Base-by-base conservation (phyloP, 768 basidiomycete species). In the Suillus alpinus region DNA sequence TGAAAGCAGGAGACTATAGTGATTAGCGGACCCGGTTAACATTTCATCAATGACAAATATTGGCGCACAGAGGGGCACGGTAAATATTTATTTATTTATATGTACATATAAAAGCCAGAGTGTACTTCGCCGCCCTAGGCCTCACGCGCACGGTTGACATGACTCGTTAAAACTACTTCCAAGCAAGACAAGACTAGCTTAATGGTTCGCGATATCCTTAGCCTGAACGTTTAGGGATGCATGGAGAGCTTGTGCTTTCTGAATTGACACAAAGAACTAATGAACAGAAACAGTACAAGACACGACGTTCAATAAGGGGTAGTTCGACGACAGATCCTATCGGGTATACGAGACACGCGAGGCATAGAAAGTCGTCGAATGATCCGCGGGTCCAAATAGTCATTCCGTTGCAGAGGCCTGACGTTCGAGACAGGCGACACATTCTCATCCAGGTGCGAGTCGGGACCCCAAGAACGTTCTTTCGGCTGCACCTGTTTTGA, bases 331-430 rank as follows among this genome's bases (percentile, higher is more conserved):
- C 75, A 81, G 39, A 83, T 74, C 65, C 80, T 72, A 59, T 82
- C 81, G 16, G 81, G 81, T 62, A 83, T 82, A 13, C 81, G 78
- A 43, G 81, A 83, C 53, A 75, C 66, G 49, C 77, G 76, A 60
- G 61, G 67, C 29, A 68, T 66, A 55, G 65, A 36, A 13, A 40
- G 57, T 29, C 50, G 59, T 12, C 59, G 56, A 34, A 60, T 57
- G n/a, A 60, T 60, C 26, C 59, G 59, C 12, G 59, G 59, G 40
- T 60, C 59, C 39, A 37, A 23, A 20, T 7, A 14, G 36, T 18
- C 52, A 37, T 23, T 53, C 16, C 29, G 39, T 37, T 34, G 58
- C 9, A 32, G 34, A 32, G 6, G 50, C 36, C 23, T 37, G 16
- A 29, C 20, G 16, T 53, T 53, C 36, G 23, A 53, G 4, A 37